Evolutionary conservation across 148 eudicot species (phyloP).

Genomic region (Cornus suecica): DNA sequence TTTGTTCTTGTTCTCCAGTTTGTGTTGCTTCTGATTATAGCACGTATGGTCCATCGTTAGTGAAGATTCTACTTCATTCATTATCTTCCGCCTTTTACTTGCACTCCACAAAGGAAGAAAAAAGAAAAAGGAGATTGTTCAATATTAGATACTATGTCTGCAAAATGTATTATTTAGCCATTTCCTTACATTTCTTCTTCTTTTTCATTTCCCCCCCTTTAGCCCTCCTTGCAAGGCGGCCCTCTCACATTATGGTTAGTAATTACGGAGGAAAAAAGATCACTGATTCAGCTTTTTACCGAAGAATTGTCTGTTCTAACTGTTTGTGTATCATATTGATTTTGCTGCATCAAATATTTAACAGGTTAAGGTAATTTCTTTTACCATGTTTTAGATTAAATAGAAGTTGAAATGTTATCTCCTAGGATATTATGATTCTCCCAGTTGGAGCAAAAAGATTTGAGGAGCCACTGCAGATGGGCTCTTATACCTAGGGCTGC

Average conservation of each 20-base stretch:
- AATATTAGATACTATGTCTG: background rate
- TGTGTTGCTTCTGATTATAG: background rate
- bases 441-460: constrained; percentile 83
- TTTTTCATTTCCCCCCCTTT: background rate
- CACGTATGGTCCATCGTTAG: background rate
- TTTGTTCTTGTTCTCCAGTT: no score
- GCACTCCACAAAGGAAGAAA: background rate
- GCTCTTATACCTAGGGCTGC: no score
- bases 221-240: no score
- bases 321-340: constrained; percentile 3
- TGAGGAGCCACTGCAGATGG: constrained; percentile 91
- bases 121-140: no score
- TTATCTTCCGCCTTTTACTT: background rate
- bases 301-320: background rate
- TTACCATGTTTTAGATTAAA: background rate
- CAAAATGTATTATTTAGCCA: constrained; percentile 5
- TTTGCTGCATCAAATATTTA: background rate
- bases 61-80: constrained; percentile 1
- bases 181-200: background rate
- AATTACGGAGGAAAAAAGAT: no score
- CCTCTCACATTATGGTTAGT: no score
- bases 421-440: constrained; percentile 77
- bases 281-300: background rate
- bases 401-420: constrained; percentile 14
- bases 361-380: background rate